Evolutionary conservation across 2,329 filamentous ascomycete genomes (phyloP).

Genomic region (Aspergillus pseudonomiae): DNA sequence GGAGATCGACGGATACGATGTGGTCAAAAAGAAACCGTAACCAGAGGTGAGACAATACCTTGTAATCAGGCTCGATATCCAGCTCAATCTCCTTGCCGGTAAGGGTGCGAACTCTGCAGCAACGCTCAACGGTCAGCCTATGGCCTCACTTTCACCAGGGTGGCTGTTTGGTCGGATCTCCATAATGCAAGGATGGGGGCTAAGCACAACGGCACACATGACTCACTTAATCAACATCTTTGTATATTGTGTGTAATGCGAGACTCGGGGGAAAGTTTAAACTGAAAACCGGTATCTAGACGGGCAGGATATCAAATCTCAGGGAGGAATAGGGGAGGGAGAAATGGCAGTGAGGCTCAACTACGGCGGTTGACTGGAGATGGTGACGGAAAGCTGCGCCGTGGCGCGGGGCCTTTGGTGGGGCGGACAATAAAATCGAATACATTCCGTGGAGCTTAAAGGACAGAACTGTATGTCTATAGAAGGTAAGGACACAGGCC

Average conservation of each 20-base stretch:
- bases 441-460: not conserved
- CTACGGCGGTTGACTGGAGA: conserved; percentile 14
- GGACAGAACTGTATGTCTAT: not conserved
- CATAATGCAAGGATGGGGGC: not conserved
- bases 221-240: conserved; percentile 58
- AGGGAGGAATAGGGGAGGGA: conserved; percentile 1
- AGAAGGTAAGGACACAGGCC: not conserved
- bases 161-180: not conserved
- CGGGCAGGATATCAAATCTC: not conserved
- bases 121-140: conserved; percentile 12
- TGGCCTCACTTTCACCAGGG: not conserved
- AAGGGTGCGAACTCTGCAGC: conserved; percentile 83
- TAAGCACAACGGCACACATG: not conserved
- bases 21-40: not conserved
- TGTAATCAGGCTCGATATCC: conserved; percentile 92
- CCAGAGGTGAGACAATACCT: conserved; percentile 56
- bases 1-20: not conserved
- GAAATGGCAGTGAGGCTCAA: conserved; percentile 20
- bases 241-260: conserved; percentile 6
- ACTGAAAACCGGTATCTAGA: not conserved
- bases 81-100: conserved; percentile 99
- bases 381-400: conserved; percentile 31
- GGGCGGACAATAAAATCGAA: conserved; percentile 20
- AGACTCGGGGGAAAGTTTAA: not conserved
- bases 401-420: conserved; percentile 35